These are phyloP conservation scores for Penicillium janthinellum DNA, from an alignment of 2,329 filamentous ascomycete species.

Conservation along the genomic window DNA sequence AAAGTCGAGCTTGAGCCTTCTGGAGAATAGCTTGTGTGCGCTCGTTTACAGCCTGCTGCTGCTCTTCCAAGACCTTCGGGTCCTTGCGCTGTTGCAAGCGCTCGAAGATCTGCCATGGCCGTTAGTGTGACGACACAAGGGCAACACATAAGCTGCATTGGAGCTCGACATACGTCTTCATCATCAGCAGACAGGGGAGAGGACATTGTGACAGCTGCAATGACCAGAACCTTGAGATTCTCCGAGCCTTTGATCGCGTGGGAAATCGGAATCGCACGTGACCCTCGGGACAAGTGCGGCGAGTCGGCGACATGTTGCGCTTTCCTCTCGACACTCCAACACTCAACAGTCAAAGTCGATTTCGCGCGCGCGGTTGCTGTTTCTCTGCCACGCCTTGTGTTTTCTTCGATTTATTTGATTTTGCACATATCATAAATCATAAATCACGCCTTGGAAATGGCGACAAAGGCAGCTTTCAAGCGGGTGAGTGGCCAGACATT, in stretches of 20 bases:
- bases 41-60: conserved; percentile 62
- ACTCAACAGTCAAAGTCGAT: neutral
- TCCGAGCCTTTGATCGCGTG: conserved; percentile 20
- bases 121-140: conserved; percentile 11
- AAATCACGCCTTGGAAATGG: conserved; percentile 52
- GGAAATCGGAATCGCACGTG: conserved; percentile 26
- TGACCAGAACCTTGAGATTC: conserved; percentile 28
- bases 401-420: neutral
- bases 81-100: conserved; percentile 55
- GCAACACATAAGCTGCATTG: conserved; percentile 1
- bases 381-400: neutral
- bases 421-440: neutral
- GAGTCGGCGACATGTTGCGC: conserved; percentile 1
- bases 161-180: conserved; percentile 37
- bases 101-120: conserved; percentile 37
- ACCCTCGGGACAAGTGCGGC: conserved; percentile 3
- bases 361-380: neutral
- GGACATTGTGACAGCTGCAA: conserved; percentile 47
- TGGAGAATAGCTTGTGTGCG: conserved; percentile 60
- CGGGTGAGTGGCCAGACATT: conserved; percentile 54
- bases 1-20: conserved; percentile 64
- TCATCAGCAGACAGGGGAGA: conserved; percentile 46
- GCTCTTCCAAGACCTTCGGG: conserved; percentile 60
- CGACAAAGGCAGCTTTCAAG: conserved; percentile 72
- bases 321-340: neutral